phyloP scores from a whole-genome alignment of 257 asterid genomes.

The Schizonepeta tenuifolia region DNA sequence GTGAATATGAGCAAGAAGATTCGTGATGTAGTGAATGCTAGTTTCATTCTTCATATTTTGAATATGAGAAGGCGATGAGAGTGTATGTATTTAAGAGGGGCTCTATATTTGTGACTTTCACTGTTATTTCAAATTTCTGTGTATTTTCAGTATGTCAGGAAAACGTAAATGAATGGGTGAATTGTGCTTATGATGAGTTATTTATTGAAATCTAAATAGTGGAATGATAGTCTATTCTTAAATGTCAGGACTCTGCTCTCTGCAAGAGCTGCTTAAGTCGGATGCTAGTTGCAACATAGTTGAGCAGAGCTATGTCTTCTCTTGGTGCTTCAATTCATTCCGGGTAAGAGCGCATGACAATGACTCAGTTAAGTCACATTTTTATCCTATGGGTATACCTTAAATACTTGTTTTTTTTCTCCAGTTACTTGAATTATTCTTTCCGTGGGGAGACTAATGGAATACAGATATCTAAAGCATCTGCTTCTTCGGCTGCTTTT shows the following conservation, averaged over 20 bases:
- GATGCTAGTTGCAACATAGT: constrained; percentile 29
- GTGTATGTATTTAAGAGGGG: neutral
- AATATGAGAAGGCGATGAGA: neutral
- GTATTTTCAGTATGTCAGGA: neutral
- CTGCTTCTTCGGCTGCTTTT: constrained; percentile 36
- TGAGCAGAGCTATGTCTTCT: constrained; percentile 41
- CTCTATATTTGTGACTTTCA: neutral
- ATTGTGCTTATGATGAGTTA: constrained; percentile 10
- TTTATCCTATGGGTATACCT: neutral
- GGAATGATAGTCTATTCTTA: neutral
- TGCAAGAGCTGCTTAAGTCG: constrained; percentile 27
- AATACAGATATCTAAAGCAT: constrained; percentile 36
- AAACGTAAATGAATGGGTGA: constrained; percentile 23
- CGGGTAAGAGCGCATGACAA: constrained; percentile 38
- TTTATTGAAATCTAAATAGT: neutral
- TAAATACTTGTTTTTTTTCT: neutral
- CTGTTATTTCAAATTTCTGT: neutral
- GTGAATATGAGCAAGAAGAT: neutral
- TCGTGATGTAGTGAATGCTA: neutral
- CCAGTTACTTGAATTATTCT: constrained; percentile 52
- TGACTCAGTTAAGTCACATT: neutral
- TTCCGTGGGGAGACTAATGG: constrained; percentile 52
- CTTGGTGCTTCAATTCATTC: constrained; percentile 44
- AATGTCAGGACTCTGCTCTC: constrained; percentile 20
- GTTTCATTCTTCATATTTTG: neutral